Percentiles rank a stretch among this genome's conserved stretches.
These are phyloP conservation scores for Berkeleyomyces rouxiae DNA, from an alignment of 2,329 filamentous ascomycete genomes.

Conservation along the genomic window DNA sequence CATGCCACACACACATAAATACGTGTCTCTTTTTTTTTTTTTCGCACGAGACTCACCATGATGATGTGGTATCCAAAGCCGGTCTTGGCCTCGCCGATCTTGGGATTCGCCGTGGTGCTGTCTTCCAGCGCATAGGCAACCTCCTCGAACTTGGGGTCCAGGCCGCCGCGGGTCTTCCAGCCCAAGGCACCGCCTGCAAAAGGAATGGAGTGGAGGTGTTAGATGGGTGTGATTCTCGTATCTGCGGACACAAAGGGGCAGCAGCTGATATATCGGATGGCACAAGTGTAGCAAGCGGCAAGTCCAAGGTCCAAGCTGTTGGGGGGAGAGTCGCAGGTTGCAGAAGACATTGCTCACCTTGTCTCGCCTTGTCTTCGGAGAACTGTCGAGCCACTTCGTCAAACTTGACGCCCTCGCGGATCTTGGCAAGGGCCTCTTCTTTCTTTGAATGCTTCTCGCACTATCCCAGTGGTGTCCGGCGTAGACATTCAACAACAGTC, in stretches of 20 bases:
- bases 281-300: neutral
- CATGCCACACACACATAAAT: neutral
- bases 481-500: neutral
- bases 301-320: too few relatives aligned
- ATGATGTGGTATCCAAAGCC: constrained; percentile 65
- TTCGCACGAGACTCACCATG: constrained; percentile 37
- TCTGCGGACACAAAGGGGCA: neutral
- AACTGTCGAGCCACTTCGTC: constrained; percentile 57
- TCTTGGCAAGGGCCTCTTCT: constrained; percentile 54
- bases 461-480: constrained; percentile 19
- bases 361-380: constrained; percentile 61
- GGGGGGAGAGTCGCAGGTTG: too few relatives aligned
- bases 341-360: constrained; percentile 26
- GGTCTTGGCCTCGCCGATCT: constrained; percentile 55
- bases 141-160: constrained; percentile 54
- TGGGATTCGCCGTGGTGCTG: constrained; percentile 47
- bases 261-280: neutral
- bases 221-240: neutral
- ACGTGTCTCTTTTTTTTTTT: neutral
- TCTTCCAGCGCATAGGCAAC: constrained; percentile 53
- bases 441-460: constrained; percentile 67
- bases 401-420: constrained; percentile 51
- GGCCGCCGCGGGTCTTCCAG: constrained; percentile 52
- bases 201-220: neutral
- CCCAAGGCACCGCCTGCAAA: constrained; percentile 48